These are phyloP conservation scores for Yamadazyma paraphyllophila DNA, from an alignment of 805 yeast genomes.

Conservation along the genomic window DNA sequence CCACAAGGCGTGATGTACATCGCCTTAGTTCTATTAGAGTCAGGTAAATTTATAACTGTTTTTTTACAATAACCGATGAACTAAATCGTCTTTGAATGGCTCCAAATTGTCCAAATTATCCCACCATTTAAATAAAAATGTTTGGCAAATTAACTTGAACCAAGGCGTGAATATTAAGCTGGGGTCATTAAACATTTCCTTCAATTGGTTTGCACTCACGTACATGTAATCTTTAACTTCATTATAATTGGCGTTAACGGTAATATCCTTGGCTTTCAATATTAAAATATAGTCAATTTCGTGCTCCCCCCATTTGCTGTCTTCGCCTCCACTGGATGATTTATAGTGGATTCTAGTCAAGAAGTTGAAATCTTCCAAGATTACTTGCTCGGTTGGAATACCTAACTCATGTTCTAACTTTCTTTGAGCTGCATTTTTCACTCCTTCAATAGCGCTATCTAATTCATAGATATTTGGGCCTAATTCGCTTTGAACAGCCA, in stretches of 20 bases:
- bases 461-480: slow-evolving; percentile 51
- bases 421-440: slow-evolving; percentile 83
- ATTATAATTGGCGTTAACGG: slow-evolving; percentile 59
- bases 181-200: slow-evolving; percentile 70
- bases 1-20: neutral
- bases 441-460: slow-evolving; percentile 68
- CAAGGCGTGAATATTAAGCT: slow-evolving; percentile 88
- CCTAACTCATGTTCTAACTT: slow-evolving; percentile 94
- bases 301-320: slow-evolving; percentile 90
- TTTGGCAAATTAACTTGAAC: slow-evolving; percentile 94
- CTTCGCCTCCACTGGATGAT: slow-evolving; percentile 73
- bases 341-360: slow-evolving; percentile 93
- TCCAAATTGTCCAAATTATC: slow-evolving; percentile 59
- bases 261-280: slow-evolving; percentile 52
- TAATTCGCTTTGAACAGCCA: slow-evolving; percentile 77
- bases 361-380: slow-evolving; percentile 69
- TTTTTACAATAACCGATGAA: slow-evolving; percentile 49
- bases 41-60: neutral
- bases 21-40: neutral
- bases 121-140: slow-evolving; percentile 95
- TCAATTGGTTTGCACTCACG: slow-evolving; percentile 66
- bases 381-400: slow-evolving; percentile 58
- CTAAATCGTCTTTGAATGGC: slow-evolving; percentile 43
- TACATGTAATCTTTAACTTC: slow-evolving; percentile 83
- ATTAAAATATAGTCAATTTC: slow-evolving; percentile 94